Evolutionary conservation across 2,329 filamentous ascomycete genomes (phyloP).

Genomic region (Colletotrichum somersetense): DNA sequence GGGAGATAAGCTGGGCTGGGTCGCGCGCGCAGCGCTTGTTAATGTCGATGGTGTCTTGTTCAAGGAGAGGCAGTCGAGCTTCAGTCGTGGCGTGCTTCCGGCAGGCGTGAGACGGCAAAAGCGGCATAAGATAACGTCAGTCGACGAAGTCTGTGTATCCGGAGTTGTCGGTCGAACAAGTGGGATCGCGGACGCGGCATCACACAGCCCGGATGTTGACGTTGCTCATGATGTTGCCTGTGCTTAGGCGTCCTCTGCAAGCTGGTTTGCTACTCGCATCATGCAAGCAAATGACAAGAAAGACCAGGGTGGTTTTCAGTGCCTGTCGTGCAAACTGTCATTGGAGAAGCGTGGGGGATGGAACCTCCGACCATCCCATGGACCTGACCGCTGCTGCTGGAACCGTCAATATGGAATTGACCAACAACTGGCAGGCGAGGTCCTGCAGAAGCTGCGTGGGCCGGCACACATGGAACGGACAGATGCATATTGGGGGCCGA

Average conservation of each 20-base stretch:
- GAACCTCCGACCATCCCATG: not conserved
- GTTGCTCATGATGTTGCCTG: conserved; percentile 13
- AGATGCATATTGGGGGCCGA: conserved; percentile 35
- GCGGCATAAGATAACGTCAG: not conserved
- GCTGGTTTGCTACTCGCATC: conserved; percentile 12
- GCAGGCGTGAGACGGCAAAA: conserved; percentile 13
- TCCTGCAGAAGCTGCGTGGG: conserved; percentile 27
- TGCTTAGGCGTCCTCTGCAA: conserved; percentile 4
- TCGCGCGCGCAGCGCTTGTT: conserved; percentile 18
- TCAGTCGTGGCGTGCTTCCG: not conserved
- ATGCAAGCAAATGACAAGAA: conserved; percentile 13
- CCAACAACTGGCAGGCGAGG: conserved; percentile 30
- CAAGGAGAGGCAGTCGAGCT: not conserved
- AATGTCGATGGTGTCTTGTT: not conserved
- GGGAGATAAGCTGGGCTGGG: conserved; percentile 16
- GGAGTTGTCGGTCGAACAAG: conserved; percentile 12
- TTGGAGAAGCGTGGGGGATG: conserved; percentile 21
- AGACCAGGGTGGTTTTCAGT: conserved; percentile 1
- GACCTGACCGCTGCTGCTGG: conserved; percentile 13
- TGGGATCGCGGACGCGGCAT: not conserved
- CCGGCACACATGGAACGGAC: conserved; percentile 22
- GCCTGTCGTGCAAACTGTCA: not conserved
- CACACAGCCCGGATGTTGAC: not conserved
- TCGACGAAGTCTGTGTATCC: conserved; percentile 24
- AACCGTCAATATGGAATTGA: conserved; percentile 31